phyloP scores from a whole-genome alignment of 1,284 basidiomycete genomes.

The Lentinula novae-zelandiae region DNA sequence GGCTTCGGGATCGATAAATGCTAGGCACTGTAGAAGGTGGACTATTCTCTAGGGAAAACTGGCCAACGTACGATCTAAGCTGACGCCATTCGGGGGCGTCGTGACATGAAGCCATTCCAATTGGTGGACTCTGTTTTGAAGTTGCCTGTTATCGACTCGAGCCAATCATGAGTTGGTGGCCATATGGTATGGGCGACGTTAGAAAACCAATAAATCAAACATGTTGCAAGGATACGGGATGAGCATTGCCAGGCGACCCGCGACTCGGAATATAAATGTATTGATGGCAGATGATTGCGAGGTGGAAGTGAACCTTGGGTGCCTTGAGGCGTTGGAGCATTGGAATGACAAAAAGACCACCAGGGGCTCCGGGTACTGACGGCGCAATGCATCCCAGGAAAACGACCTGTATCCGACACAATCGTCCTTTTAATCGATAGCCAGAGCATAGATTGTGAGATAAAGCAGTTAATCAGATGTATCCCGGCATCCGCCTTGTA shows the following conservation, averaged over 20 bases:
- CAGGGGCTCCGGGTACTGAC: neutral
- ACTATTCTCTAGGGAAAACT: too few species aligned
- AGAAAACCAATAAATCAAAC: neutral
- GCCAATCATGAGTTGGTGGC: neutral
- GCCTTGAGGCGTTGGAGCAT: neutral
- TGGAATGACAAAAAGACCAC: neutral
- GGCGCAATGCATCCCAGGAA: neutral
- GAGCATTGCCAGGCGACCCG: neutral
- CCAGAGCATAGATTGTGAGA: neutral
- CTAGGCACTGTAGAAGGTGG: too few species aligned
- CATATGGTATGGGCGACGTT: neutral
- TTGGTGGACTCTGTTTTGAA: too few species aligned
- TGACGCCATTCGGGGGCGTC: too few species aligned
- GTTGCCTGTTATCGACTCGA: too few species aligned
- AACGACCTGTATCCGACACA: neutral
- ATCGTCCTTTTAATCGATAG: neutral
- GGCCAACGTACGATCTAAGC: too few species aligned
- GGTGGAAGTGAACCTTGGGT: neutral
- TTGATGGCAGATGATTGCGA: neutral
- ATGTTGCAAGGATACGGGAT: neutral
- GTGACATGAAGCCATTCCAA: too few species aligned
- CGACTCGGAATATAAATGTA: neutral
- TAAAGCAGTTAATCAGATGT: neutral
- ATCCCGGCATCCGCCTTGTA: neutral
- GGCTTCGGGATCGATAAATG: neutral